phyloP scores from a whole-genome alignment of 1,139 yeast species.

The Blastobotrys aristatus region DNA sequence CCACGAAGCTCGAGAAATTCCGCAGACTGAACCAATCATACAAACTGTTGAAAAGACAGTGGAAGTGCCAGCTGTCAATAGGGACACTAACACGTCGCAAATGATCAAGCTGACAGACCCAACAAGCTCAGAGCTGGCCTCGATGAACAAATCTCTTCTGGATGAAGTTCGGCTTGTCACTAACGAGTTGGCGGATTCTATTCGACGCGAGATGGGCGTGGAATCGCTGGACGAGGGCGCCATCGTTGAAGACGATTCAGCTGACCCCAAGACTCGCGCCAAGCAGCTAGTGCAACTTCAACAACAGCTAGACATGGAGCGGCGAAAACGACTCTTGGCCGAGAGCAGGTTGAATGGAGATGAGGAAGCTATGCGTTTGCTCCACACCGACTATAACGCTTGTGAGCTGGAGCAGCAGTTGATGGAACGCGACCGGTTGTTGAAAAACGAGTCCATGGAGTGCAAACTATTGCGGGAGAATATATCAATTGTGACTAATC shows the following conservation, averaged over 20 bases:
- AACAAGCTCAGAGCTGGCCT: constrained; percentile 11
- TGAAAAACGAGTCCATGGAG: constrained; percentile 26
- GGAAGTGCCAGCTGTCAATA: constrained; percentile 3
- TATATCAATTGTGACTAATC: constrained; percentile 22
- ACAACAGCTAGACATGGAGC: constrained; percentile 31
- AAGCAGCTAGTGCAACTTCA: constrained; percentile 28
- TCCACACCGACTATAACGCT: constrained; percentile 16
- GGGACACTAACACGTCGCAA: neutral
- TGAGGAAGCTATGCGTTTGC: constrained; percentile 10
- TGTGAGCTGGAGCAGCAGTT: constrained; percentile 26
- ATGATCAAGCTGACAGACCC: neutral
- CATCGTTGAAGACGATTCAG: constrained; percentile 10
- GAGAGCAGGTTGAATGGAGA: constrained; percentile 20
- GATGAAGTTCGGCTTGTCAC: constrained; percentile 36
- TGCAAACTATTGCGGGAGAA: constrained; percentile 21
- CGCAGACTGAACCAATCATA: constrained; percentile 6
- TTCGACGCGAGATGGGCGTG: constrained; percentile 35
- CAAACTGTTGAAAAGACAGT: neutral
- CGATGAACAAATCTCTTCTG: constrained; percentile 26
- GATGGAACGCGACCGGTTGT: constrained; percentile 24
- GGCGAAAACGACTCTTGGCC: constrained; percentile 32
- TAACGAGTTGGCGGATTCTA: constrained; percentile 36
- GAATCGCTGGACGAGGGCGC: constrained; percentile 16
- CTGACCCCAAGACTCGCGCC: constrained; percentile 20
- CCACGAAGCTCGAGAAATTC: constrained; percentile 6